Percentiles rank a stretch among this genome's conserved stretches.
phyloP scores from a whole-genome alignment of 345 rosid genomes.

The Litchi chinensis region DNA sequence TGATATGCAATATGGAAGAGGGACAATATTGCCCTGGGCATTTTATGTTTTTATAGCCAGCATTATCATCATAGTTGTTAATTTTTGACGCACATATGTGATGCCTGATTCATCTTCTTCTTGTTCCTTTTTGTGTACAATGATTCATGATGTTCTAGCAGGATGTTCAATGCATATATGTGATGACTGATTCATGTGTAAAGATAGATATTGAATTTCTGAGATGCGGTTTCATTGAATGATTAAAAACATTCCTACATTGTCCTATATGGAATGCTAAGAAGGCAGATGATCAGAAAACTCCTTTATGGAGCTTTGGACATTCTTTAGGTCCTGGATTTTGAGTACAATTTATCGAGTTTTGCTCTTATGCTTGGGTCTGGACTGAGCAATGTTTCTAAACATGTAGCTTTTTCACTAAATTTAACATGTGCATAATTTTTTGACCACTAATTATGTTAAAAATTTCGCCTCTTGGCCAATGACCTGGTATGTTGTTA shows the following conservation, averaged over 20 bases:
- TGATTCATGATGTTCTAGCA: no score
- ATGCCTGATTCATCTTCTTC: not conserved
- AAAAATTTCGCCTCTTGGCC: not conserved
- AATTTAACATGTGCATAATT: not conserved
- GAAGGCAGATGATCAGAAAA: not conserved
- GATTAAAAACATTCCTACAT: not conserved
- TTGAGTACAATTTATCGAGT: not conserved
- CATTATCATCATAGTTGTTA: not conserved
- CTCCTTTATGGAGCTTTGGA: not conserved
- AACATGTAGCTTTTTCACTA: not conserved
- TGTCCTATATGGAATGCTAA: not conserved
- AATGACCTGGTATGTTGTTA: slow-evolving; percentile 9
- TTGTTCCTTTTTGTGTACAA: no score
- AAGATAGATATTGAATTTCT: not conserved
- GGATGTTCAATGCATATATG: slow-evolving; percentile 4
- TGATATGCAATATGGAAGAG: slow-evolving; percentile 4
- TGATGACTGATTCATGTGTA: not conserved
- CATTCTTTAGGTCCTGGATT: not conserved
- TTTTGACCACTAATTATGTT: not conserved
- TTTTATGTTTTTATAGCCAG: not conserved
- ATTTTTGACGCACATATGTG: not conserved
- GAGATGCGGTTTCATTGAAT: not conserved
- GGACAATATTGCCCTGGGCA: not conserved
- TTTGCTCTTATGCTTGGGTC: not conserved
- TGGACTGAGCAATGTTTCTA: not conserved